These are phyloP conservation scores for Neurospora discreta DNA, from an alignment of 495 filamentous ascomycete species.

Conservation along the genomic window DNA sequence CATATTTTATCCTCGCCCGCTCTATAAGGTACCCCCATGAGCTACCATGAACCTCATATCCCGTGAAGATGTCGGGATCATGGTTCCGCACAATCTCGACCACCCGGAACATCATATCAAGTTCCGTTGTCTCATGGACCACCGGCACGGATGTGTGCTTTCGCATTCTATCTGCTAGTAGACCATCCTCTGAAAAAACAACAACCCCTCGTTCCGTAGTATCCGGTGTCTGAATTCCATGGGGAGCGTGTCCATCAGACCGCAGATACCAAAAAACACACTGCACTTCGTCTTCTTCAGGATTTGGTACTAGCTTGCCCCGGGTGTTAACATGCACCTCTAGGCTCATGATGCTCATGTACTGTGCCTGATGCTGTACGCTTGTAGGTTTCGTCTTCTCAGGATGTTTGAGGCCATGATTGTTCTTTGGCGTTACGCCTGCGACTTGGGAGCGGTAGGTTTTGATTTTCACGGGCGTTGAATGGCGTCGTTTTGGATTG, in stretches of 20 bases:
- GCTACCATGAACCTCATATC: slow-evolving; percentile 85
- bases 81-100: slow-evolving; percentile 73
- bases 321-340: slow-evolving; percentile 93
- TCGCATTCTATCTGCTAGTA: slow-evolving; percentile 38
- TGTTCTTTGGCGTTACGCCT: slow-evolving; percentile 76
- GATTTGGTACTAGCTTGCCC: slow-evolving; percentile 69
- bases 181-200: slow-evolving; percentile 46
- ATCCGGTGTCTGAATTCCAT: slow-evolving; percentile 22
- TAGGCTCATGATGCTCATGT: slow-evolving; percentile 94
- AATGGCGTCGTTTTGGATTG: slow-evolving; percentile 5
- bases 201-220: slow-evolving; percentile 48
- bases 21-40: slow-evolving; percentile 97
- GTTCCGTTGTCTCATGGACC: slow-evolving; percentile 64
- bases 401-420: slow-evolving; percentile 76
- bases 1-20: slow-evolving; percentile 73
- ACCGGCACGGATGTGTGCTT: slow-evolving; percentile 45
- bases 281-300: slow-evolving; percentile 79
- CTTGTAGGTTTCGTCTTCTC: slow-evolving; percentile 65
- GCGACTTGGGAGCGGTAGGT: slow-evolving; percentile 71
- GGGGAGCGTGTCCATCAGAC: slow-evolving; percentile 45
- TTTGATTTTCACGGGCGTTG: slow-evolving; percentile 32
- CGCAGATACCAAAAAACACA: slow-evolving; percentile 87
- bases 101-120: slow-evolving; percentile 71
- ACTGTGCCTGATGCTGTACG: slow-evolving; percentile 76
- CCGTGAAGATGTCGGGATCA: slow-evolving; percentile 90